phyloP scores from a whole-genome alignment of 2,329 filamentous ascomycete genomes.

The Albophoma yamanashiensis region DNA sequence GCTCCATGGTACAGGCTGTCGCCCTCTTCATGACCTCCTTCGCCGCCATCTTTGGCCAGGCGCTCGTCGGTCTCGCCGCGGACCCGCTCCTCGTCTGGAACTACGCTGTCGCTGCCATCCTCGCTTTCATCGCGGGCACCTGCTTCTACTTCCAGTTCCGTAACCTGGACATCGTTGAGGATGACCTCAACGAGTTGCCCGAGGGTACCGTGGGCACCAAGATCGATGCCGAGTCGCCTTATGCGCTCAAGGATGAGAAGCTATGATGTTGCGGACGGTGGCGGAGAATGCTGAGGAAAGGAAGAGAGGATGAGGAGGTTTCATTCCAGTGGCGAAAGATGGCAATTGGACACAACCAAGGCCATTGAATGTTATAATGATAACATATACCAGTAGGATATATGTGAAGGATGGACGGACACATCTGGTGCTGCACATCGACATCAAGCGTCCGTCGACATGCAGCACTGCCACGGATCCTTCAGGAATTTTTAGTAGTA shows the following conservation, averaged over 20 bases:
- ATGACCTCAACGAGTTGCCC: slow-evolving; percentile 52
- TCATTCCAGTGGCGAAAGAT: background rate
- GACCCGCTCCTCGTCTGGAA: slow-evolving; percentile 64
- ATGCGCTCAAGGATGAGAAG: background rate
- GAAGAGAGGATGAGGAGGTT: background rate
- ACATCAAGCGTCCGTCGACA: background rate
- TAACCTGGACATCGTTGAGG: slow-evolving; percentile 54
- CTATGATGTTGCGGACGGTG: background rate
- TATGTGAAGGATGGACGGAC: background rate
- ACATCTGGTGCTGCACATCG: background rate
- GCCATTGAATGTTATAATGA: background rate
- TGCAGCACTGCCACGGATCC: background rate
- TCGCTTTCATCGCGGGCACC: slow-evolving; percentile 47
- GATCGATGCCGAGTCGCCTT: slow-evolving; percentile 9
- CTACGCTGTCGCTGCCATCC: slow-evolving; percentile 53
- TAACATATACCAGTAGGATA: background rate
- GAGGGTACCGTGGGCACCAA: slow-evolving; percentile 19
- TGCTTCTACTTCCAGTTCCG: slow-evolving; percentile 60
- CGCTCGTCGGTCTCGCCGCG: slow-evolving; percentile 47
- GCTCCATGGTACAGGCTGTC: slow-evolving; percentile 60
- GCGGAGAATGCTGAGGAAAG: background rate
- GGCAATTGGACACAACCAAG: no score
- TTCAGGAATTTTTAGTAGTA: background rate
- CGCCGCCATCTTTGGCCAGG: slow-evolving; percentile 59
- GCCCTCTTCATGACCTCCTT: slow-evolving; percentile 63